phyloP scores from a whole-genome alignment of 2,329 filamentous ascomycete species.

The Lachnellula arida region DNA sequence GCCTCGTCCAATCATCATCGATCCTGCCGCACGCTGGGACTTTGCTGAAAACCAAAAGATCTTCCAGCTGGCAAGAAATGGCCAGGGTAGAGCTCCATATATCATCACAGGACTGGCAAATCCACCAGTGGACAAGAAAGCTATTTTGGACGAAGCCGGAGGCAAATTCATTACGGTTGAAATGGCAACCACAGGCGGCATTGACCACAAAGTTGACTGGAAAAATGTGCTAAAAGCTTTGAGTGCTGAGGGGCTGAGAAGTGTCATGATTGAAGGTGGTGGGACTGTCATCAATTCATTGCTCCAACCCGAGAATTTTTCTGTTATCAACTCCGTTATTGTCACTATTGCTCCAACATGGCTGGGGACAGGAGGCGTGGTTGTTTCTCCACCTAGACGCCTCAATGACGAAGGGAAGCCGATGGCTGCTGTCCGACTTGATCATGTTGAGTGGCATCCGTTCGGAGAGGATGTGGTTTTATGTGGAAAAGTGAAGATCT shows the following conservation, averaged over 20 bases:
- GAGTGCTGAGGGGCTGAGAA: constrained; percentile 43
- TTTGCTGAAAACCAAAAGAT: constrained; percentile 58
- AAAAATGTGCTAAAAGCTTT: constrained; percentile 1
- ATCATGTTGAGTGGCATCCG: constrained; percentile 8
- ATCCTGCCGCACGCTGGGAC: constrained; percentile 69
- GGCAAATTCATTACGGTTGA: constrained; percentile 8
- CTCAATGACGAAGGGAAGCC: neutral
- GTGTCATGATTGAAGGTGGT: constrained; percentile 89
- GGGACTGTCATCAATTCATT: constrained; percentile 75
- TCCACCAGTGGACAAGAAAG: neutral
- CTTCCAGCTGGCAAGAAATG: constrained; percentile 56
- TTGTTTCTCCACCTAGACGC: constrained; percentile 56
- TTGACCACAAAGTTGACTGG: constrained; percentile 5
- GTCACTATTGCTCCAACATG: constrained; percentile 84
- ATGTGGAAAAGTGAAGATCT: constrained; percentile 6
- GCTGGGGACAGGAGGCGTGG: constrained; percentile 74
- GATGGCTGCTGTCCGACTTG: constrained; percentile 5
- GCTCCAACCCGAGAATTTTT: constrained; percentile 53
- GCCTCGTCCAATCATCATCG: constrained; percentile 75
- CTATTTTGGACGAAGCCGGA: neutral
- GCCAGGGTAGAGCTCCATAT: constrained; percentile 69
- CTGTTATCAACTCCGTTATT: constrained; percentile 69
- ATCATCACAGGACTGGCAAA: constrained; percentile 53
- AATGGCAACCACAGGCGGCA: neutral
- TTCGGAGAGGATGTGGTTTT: constrained; percentile 15